Conservation (phyloP, 2,329 filamentous ascomycete species). For the Stagonosporopsis rhizophila region DNA sequence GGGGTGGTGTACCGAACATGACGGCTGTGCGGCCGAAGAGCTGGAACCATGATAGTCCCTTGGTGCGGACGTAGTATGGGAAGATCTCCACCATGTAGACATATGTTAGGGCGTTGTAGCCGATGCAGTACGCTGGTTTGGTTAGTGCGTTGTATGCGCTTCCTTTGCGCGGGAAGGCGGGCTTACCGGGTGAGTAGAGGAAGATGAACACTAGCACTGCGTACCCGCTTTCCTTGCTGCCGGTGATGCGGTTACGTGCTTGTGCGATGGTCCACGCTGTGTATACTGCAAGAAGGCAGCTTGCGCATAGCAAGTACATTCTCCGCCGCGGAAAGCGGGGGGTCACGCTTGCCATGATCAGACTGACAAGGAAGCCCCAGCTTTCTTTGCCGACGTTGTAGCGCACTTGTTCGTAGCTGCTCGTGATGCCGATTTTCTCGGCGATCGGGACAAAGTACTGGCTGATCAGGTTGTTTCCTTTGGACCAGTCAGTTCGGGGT, state of each 20-base stretch:
- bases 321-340: constrained; percentile 63
- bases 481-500: not conserved
- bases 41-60: constrained; percentile 64
- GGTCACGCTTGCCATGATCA: constrained; percentile 62
- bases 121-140: constrained; percentile 58
- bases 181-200: constrained; percentile 52
- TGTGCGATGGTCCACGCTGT: constrained; percentile 50
- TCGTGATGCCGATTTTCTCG: constrained; percentile 65
- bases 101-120: constrained; percentile 65
- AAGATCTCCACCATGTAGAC: constrained; percentile 61
- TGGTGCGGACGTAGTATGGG: constrained; percentile 58
- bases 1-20: constrained; percentile 54
- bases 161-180: not conserved
- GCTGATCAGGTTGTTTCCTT: constrained; percentile 63
- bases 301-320: constrained; percentile 59
- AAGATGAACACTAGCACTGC: constrained; percentile 60
- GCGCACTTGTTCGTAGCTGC: constrained; percentile 46
- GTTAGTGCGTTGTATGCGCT: not conserved
- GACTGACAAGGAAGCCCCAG: constrained; percentile 64
- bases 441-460: constrained; percentile 72
- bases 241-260: constrained; percentile 60
- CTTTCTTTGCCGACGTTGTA: constrained; percentile 65
- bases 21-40: constrained; percentile 67
- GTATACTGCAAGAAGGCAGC: constrained; percentile 44
- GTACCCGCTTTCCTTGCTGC: constrained; percentile 43